Base-by-base conservation (phyloP, 1,139 yeast genomes). In the Suhomyces maxii region DNA sequence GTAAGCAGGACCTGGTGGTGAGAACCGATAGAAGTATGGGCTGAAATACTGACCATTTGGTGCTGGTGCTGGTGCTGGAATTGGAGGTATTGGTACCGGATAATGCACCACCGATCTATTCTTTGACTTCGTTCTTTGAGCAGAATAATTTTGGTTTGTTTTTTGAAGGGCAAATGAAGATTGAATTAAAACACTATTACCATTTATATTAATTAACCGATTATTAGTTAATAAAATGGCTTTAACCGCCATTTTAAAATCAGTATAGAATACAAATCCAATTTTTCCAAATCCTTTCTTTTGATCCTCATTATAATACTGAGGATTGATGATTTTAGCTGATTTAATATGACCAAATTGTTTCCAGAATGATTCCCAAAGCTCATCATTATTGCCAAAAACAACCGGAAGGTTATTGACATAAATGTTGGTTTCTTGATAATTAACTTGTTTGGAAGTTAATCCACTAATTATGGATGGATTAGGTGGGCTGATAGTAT, bases 401-500 rank as follows among this genome's bases (percentile, higher is more conserved):
- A 68, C 52, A 6, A 68, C 56, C 0, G 85, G 77, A 34, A 82
- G 64, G 53, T 80, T 79, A 48, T 76, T 79, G 18, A 82, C 80
- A 55, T 82, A 82, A 38, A 82, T 68, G 56, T 82, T 82, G 2
- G 86, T 79, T 55, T 80, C 85, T 59, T 82, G 87, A 54, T 68
- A 73, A 53, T 73, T 73, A 37, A 61, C 53, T 39, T 53, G 53
- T 46, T 59, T 56, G 43, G 59, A 44, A 46, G 65, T 62, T 41
- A 55, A 33, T 11, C 45, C 45, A 6, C 46, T 42, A 7, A 46
- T 26, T 10, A 44, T 32, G 11, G 45, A 48, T n/a, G 48, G 43
- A 25, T 47, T 46, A 26, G 54, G 53, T 3, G 40, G 44, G 30
- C 42, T 40, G 10, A 48, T 38, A 23, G 38, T 25, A 3, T 46